A percentile compares a stretch with the other conserved stretches of the same genome.
Conservation (phyloP, 2,329 filamentous ascomycete species). For the Xylariaceae sp. region DNA sequence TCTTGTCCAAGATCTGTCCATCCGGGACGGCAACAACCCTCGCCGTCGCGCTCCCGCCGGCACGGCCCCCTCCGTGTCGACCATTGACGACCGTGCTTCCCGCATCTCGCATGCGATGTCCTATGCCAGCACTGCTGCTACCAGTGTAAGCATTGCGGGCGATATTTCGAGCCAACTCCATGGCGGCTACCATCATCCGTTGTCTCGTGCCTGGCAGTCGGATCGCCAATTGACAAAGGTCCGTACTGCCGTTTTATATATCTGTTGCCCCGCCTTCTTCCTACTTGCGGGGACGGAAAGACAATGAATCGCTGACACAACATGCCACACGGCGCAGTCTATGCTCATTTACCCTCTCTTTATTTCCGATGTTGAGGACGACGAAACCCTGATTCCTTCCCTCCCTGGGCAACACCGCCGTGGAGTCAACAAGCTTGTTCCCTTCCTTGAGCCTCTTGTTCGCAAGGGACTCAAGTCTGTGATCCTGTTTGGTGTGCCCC, state of each 20-base stretch:
- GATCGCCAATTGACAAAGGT: slow-evolving; percentile 84
- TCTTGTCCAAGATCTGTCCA: slow-evolving; percentile 59
- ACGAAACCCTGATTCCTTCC: slow-evolving; percentile 84
- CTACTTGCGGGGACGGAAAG: not conserved
- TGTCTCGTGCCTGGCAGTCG: slow-evolving; percentile 76
- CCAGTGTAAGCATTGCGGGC: slow-evolving; percentile 63
- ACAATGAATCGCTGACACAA: slow-evolving; percentile 8
- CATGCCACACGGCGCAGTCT: slow-evolving; percentile 50
- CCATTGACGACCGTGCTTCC: slow-evolving; percentile 55
- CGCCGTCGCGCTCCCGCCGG: slow-evolving; percentile 41
- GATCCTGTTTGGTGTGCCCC: slow-evolving; percentile 91
- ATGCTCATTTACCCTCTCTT: slow-evolving; percentile 99
- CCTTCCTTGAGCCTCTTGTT: slow-evolving; percentile 80
- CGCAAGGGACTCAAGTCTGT: slow-evolving; percentile 87
- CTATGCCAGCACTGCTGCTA: slow-evolving; percentile 61
- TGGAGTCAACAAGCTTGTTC: slow-evolving; percentile 77
- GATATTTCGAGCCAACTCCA: slow-evolving; percentile 82
- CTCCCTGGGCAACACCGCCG: slow-evolving; percentile 86
- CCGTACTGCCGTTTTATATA: slow-evolving; percentile 21
- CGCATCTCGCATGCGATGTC: slow-evolving; percentile 60
- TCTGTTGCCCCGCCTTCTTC: not conserved
- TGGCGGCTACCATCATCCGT: slow-evolving; percentile 74
- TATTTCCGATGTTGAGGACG: slow-evolving; percentile 88
- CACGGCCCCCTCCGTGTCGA: slow-evolving; percentile 46
- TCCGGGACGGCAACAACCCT: slow-evolving; percentile 47